Base-by-base conservation (phyloP, 495 filamentous ascomycete genomes). In the Penicillium ucsense region DNA sequence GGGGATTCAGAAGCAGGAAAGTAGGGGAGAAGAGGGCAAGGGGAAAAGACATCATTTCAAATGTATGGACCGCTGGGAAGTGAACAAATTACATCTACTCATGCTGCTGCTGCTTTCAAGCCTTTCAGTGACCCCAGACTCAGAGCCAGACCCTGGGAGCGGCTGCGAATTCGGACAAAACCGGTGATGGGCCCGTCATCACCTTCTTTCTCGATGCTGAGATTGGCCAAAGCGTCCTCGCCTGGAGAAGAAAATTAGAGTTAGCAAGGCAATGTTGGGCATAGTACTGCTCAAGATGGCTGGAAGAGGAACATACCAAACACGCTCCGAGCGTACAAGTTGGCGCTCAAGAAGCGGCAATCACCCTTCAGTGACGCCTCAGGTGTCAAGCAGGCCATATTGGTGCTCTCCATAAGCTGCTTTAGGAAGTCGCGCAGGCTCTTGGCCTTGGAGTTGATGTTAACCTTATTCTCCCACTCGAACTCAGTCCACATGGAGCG, bases 381-480 rank as follows among this genome's bases (percentile, higher is more conserved):
- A 8, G 94, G 94, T 6, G 94, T 97, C 63, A 99, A 70, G 67
- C 94, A 97, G 56, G 83, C 89, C 94, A 99, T 99, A 63, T 97
- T 97, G 41, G 94, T 99, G 63, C 83, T 89, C 38, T 89, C 87
- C 94, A 96, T 96, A 54, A 99, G 74, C 60, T 94, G 86, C 55
- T 88, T 82, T 47, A 99, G 72, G 79, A 97, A 99, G 7, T 94
- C 90, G 40, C 94, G 80, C 45, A 99, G 74, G 31, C 74, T 84
- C 77, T 94, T 94, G 53, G 88, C 89, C 74, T 96, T 95, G 53
- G 86, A 89, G 66, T 94, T 95, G 71, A 97, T 97, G 71, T 97
- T 97, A 60, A 99, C 92, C 79, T 99, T 99, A 74, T 99, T 99
- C 76, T 99, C 94, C 94, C 94, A 99, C 67, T 99, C 94, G 52